Evolutionary conservation across 345 rosid genomes (phyloP).

Genomic region (Acer yangbiense): DNA sequence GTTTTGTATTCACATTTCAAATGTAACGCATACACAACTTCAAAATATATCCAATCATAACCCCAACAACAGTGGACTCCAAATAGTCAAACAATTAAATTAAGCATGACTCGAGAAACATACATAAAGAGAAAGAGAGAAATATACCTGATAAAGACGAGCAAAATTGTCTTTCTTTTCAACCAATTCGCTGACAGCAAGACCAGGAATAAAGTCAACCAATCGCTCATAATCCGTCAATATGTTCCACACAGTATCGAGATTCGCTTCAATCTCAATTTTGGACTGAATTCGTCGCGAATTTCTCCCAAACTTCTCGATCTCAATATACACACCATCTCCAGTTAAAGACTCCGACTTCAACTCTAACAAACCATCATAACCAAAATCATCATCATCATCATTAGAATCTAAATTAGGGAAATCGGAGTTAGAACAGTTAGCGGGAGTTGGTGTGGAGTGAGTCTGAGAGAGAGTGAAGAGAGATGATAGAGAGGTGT

Average conservation of each 20-base stretch:
- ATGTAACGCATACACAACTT: not conserved
- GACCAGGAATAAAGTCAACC: slow-evolving; percentile 78
- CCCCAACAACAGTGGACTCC: not conserved
- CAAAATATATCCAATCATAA: not conserved
- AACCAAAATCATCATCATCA: slow-evolving; percentile 19
- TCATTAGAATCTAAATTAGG: slow-evolving; percentile 24
- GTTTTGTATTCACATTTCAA: not conserved
- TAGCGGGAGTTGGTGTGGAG: slow-evolving; percentile 18
- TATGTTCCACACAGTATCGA: slow-evolving; percentile 72
- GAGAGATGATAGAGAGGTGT: not conserved
- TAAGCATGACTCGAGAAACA: not conserved
- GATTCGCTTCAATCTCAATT: slow-evolving; percentile 65
- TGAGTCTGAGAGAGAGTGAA: slow-evolving; percentile 11
- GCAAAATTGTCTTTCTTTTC: slow-evolving; percentile 73
- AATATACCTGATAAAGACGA: slow-evolving; percentile 71
- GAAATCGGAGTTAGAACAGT: slow-evolving; percentile 37
- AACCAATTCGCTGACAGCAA: slow-evolving; percentile 76
- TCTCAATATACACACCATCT: slow-evolving; percentile 58
- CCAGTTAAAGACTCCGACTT: slow-evolving; percentile 35
- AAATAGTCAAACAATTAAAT: not conserved
- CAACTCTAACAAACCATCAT: slow-evolving; percentile 36
- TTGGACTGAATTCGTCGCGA: slow-evolving; percentile 73
- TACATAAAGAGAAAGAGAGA: not conserved
- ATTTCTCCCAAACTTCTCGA: slow-evolving; percentile 61
- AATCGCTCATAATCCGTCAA: slow-evolving; percentile 81